Evolutionary conservation across 768 basidiomycete species (phyloP), one percentile per base, ranked within the genome.

Genomic region (Panaeolus papilionaceus): DNA sequence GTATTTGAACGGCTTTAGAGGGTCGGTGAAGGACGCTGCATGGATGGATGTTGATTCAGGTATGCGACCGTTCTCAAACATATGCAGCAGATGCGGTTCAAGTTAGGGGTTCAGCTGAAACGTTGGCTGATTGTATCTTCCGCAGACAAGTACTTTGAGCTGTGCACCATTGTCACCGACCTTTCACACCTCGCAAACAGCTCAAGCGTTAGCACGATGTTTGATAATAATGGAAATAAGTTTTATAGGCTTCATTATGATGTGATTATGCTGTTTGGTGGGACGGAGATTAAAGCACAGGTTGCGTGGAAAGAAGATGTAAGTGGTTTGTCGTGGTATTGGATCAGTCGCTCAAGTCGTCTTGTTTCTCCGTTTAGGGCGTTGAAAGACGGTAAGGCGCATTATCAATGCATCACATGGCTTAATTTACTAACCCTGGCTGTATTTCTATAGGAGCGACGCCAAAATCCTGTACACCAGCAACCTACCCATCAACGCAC

Each of bases 231-330:
- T 12, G 68, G 68, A 5, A 45, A 61, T 3, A 58, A 4, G 6
- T 67, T 47, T 44, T 69, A 67, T 47, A 64, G 37, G 28, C n/a
- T 69, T 6, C 4, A 45, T 11, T 69, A 64, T 62, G 66, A 67
- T 10, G 63, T 67, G 10, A 63, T 69, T 9, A 37, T 69, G 58
- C 26, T 63, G 6, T 69, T 69, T 40, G 68, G 66, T 14, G 38
- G 66, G 23, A 69, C 68, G 39, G 68, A 69, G 38, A 16, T 69
- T 10, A 64, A 69, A n/a, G 68, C 68, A 1, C 66, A 69, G 11
- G 45, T 69, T 42, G 51, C 39, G 38, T 69, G 68, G 68, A 26
- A 28, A 33, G 68, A 69, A 18, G 44, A 63, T 23, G 68, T 69
- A n/a, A 61, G 67, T 67, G 4, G 11, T 23, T 38, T 62, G 3